Percentiles rank a stretch among this genome's conserved stretches.
phyloP scores from a whole-genome alignment of 2,329 filamentous ascomycete species.

The Scytalidium lignicola region DNA sequence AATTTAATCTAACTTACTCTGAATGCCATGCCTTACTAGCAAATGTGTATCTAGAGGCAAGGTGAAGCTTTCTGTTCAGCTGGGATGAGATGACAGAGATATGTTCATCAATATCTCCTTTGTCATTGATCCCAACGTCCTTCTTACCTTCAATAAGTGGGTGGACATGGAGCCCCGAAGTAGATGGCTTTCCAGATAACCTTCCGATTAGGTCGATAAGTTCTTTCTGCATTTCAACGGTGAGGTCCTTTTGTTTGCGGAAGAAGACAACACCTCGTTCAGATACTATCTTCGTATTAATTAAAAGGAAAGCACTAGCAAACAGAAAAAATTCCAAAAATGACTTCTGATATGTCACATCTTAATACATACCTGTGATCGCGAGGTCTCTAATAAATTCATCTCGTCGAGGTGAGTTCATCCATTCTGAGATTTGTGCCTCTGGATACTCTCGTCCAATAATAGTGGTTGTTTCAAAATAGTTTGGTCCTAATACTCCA shows the following conservation, averaged over 20 bases:
- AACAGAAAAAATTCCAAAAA: background rate
- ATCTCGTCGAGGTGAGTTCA: conserved; percentile 3
- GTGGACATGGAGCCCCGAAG: conserved; percentile 22
- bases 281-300: conserved; percentile 1
- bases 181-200: conserved; percentile 47
- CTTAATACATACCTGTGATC: conserved; percentile 1
- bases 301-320: too few relatives aligned
- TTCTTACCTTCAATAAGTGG: conserved; percentile 3
- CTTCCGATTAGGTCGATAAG: conserved; percentile 47
- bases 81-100: conserved; percentile 4
- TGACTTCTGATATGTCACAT: background rate
- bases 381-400: conserved; percentile 3
- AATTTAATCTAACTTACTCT: conserved; percentile 15
- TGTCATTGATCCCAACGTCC: conserved; percentile 5
- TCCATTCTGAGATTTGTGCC: conserved; percentile 1
- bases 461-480: conserved; percentile 2
- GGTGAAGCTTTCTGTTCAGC: conserved; percentile 3
- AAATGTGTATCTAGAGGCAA: conserved; percentile 4
- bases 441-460: conserved; percentile 4
- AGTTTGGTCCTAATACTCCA: background rate
- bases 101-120: conserved; percentile 4
- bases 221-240: conserved; percentile 45
- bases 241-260: conserved; percentile 44
- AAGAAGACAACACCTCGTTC: conserved; percentile 52
- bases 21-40: conserved; percentile 14